Conservation (phyloP, 345 rosid species). For the Reutealis trisperma region DNA sequence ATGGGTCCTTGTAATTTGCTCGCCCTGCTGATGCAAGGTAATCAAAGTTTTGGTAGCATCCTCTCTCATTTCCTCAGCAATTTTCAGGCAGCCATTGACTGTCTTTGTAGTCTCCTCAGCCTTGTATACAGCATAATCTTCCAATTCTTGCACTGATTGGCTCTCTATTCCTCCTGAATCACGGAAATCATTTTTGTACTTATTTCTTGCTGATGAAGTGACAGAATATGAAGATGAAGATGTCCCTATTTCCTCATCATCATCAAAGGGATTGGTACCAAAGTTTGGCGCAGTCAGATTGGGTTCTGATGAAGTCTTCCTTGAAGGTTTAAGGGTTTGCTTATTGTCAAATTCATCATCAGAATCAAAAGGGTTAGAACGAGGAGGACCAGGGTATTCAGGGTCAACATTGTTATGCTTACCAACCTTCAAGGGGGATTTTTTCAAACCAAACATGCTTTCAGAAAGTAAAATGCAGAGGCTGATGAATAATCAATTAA, state of each 20-base stretch:
- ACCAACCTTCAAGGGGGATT: slow-evolving; percentile 57
- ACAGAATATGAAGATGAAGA: slow-evolving; percentile 44
- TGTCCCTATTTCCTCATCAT: slow-evolving; percentile 32
- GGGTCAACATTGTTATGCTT: slow-evolving; percentile 60
- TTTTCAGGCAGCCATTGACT: slow-evolving; percentile 78
- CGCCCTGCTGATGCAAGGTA: slow-evolving; percentile 85
- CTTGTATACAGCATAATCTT: slow-evolving; percentile 78
- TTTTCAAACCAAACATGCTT: slow-evolving; percentile 70
- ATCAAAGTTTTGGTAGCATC: slow-evolving; percentile 78
- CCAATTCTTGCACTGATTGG: slow-evolving; percentile 89
- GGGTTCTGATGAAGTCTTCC: slow-evolving; percentile 64
- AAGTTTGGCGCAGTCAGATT: slow-evolving; percentile 33
- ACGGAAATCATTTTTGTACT: slow-evolving; percentile 75
- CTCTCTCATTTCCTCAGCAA: slow-evolving; percentile 87
- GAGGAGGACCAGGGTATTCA: slow-evolving; percentile 36
- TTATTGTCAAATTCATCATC: slow-evolving; percentile 60
- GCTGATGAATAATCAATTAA: slow-evolving; percentile 26
- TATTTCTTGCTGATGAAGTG: slow-evolving; percentile 43
- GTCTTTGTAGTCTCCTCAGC: slow-evolving; percentile 90
- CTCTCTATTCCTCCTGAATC: slow-evolving; percentile 84
- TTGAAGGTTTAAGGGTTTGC: slow-evolving; percentile 49
- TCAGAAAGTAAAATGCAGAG: slow-evolving; percentile 6
- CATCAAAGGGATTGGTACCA: slow-evolving; percentile 61
- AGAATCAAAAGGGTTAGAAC: slow-evolving; percentile 80
- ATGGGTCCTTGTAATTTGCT: slow-evolving; percentile 81